A percentile compares a stretch with the other conserved stretches of the same genome.
Conservation (phyloP, 305 asterid species). For the Solanum aculeatissimum region DNA sequence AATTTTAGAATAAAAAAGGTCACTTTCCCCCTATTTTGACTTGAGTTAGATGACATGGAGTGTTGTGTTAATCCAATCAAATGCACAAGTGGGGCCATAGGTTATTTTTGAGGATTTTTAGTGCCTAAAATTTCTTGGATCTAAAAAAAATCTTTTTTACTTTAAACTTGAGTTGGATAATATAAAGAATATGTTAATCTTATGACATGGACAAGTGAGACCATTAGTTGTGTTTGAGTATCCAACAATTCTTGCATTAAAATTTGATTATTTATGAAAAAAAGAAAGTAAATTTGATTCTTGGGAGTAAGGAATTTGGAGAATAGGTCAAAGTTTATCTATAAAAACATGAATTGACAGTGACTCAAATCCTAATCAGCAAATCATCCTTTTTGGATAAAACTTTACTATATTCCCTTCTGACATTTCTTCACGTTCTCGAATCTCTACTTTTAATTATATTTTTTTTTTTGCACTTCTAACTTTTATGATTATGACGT, state of each 20-base stretch:
- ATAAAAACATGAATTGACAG: not conserved
- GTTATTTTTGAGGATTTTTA: not conserved
- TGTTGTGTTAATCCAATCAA: not conserved
- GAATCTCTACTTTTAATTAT: not conserved
- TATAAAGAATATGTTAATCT: not conserved
- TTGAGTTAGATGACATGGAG: not conserved
- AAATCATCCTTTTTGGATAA: not conserved
- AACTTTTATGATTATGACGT: not conserved
- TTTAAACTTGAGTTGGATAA: not conserved
- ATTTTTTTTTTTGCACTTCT: not conserved
- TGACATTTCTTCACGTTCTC: not conserved
- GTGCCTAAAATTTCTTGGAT: not conserved
- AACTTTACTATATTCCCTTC: not conserved
- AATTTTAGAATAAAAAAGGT: not conserved
- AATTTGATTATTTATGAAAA: not conserved
- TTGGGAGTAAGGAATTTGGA: not conserved
- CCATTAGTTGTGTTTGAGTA: not conserved
- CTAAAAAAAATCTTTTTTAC: not conserved
- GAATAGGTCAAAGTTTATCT: conserved; percentile 23
- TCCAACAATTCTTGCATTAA: not conserved
- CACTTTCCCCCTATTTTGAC: not conserved
- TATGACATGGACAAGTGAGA: not conserved
- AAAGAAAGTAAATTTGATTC: not conserved
- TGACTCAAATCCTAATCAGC: conserved; percentile 31
- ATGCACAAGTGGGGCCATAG: not conserved